Conservation (phyloP, 2,329 filamentous ascomycete genomes). For the Diaporthe sp. region DNA sequence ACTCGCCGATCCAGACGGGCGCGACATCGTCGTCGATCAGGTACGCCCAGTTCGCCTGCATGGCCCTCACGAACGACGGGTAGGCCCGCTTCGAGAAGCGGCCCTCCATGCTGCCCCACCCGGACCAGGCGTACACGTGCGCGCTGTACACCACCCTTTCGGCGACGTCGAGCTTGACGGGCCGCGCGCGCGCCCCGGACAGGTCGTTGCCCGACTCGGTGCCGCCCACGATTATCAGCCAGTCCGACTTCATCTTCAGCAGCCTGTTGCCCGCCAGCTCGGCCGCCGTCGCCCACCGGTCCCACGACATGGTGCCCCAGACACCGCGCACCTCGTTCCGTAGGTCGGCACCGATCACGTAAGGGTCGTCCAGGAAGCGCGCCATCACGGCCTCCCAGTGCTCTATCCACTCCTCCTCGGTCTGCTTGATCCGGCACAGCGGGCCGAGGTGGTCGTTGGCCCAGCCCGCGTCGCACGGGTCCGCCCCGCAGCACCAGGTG, state of each 20-base stretch:
- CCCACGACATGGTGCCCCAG: conserved; percentile 79
- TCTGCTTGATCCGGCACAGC: conserved; percentile 73
- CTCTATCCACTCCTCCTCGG: conserved; percentile 75
- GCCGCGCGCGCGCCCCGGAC: conserved; percentile 66
- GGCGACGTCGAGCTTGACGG: conserved; percentile 68
- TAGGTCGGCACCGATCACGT: conserved; percentile 76
- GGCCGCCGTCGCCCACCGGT: conserved; percentile 73
- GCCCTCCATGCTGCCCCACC: conserved; percentile 74
- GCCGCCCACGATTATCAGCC: conserved; percentile 78
- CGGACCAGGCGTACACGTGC: conserved; percentile 79
- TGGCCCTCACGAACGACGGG: conserved; percentile 72
- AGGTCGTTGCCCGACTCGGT: conserved; percentile 78
- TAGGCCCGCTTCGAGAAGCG: conserved; percentile 74
- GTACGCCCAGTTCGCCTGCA: conserved; percentile 77
- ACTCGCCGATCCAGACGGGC: conserved; percentile 79
- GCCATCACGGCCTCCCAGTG: conserved; percentile 77
- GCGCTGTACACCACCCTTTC: conserved; percentile 75
- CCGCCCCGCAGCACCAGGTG: conserved; percentile 77
- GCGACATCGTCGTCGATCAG: conserved; percentile 68
- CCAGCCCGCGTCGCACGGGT: conserved; percentile 78
- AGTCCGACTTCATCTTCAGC: conserved; percentile 71
- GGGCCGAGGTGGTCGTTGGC: conserved; percentile 73
- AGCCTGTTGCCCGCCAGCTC: conserved; percentile 74
- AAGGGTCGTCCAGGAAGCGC: conserved; percentile 69
- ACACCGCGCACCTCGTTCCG: conserved; percentile 78